Base-by-base conservation (phyloP, 2,329 filamentous ascomycete genomes). In the Penicillium janthinellum region DNA sequence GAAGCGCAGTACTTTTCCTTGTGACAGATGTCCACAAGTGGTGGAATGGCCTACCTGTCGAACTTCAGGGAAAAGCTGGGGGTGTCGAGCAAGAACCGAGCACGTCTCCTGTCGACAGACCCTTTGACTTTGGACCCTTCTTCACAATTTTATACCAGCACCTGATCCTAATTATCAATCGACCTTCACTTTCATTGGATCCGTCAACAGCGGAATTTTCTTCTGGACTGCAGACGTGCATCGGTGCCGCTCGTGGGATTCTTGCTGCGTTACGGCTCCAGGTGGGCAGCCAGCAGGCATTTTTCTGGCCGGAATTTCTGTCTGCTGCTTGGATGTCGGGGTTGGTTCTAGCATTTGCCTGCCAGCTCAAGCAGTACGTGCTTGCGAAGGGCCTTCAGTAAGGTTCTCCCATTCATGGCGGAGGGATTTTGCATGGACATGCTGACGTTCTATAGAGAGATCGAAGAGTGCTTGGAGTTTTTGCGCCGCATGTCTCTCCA, bases 71-170 rank as follows among this genome's bases (percentile, higher is more conserved):
- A n/a, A 64, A 65, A 4, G 47, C 58, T 39, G 7, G 41, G 15
- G 50, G 35, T n/a, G 31, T 11, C 4, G 42, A 20, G 4, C 31
- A 52, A 12, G 57, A 41, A 10, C 37, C 38, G 4, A 34, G 20
- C 2, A 39, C 52, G 4, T 2, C 45, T 2, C 17, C 35, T 15
- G 20, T 20, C 5, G 64, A 70, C 15, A 54, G 44, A 7, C 65
- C 68, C 2, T 75, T 73, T 64, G 68, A 74, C 51, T 73, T 75
- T 34, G 69, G 69, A 5, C 75, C 75, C 1, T 77, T 78, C 54
- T 78, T 78, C 64, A 77, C 75, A 41, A 68, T 78, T n/a, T 67
- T 77, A 7, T 78, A 78, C 53, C 75, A 78, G 52, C 75, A 77
- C 52, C 70, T 78, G 4, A 71, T 78, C 49, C 66, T 78, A 42